These are phyloP conservation scores for Dendrobium chrysotoxum DNA, from an alignment of 106 monocot genomes.

Conservation along the genomic window DNA sequence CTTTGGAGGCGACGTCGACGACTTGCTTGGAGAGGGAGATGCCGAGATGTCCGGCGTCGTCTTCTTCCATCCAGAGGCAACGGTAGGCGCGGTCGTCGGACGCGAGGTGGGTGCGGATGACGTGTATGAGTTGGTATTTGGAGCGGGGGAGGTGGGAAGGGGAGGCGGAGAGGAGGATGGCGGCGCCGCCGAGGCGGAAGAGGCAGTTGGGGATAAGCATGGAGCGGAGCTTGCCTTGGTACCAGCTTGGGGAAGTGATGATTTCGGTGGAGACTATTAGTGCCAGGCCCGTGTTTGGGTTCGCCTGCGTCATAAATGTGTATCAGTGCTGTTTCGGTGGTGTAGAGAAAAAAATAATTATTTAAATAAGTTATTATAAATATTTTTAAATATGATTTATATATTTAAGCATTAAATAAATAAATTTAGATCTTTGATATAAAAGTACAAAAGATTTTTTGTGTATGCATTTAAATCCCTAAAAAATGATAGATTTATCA, in stretches of 20 bases:
- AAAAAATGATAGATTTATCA: no score
- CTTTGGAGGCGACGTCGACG: neutral
- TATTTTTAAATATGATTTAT: no score
- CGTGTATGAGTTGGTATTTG: constrained; percentile 8
- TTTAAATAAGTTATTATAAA: no score
- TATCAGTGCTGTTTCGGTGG: neutral
- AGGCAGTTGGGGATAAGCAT: constrained; percentile 15
- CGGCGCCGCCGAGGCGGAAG: constrained; percentile 13
- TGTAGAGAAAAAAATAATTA: neutral
- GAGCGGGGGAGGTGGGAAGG: neutral
- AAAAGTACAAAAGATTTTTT: no score
- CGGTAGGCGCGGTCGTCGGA: neutral
- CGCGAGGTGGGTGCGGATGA: constrained; percentile 11
- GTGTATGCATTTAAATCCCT: no score
- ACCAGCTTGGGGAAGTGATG: constrained; percentile 2
- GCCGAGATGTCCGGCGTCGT: neutral
- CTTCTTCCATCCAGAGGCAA: constrained; percentile 6
- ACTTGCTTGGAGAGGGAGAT: constrained; percentile 6
- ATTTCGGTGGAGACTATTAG: constrained; percentile 12
- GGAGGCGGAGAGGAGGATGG: constrained; percentile 4
- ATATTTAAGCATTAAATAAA: no score
- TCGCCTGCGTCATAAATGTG: no score
- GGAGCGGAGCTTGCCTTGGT: constrained; percentile 1
- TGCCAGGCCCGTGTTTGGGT: neutral
- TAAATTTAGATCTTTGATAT: no score